These are phyloP conservation scores for Debaryomyces tyrocola DNA, from an alignment of 805 yeast species.

Conservation along the genomic window DNA sequence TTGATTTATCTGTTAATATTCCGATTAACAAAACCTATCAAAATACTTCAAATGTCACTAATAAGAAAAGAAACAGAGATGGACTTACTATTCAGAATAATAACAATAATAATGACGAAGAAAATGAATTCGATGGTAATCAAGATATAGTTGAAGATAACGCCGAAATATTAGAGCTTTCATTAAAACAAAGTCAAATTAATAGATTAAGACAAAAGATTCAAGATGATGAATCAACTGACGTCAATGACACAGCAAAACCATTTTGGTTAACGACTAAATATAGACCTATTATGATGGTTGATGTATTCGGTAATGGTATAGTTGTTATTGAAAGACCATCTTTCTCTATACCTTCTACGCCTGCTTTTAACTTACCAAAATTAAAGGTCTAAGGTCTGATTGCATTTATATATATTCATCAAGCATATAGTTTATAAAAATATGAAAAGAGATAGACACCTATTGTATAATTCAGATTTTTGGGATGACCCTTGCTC, in stretches of 20 bases:
- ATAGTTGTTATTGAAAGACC: conserved; percentile 80
- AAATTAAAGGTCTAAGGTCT: conserved; percentile 46
- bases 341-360: conserved; percentile 50
- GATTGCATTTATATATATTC: conserved; percentile 5
- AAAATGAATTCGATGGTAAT: conserved; percentile 22
- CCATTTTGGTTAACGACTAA: conserved; percentile 77
- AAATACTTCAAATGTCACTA: conserved; percentile 16
- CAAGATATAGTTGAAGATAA: conserved; percentile 19
- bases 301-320: conserved; percentile 56
- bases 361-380: conserved; percentile 66
- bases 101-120: conserved; percentile 21
- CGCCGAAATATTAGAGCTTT: conserved; percentile 24
- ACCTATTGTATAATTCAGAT: conserved; percentile 9
- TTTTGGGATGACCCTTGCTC: conserved; percentile 51
- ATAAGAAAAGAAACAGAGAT: conserved; percentile 44
- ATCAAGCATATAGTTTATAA: background rate
- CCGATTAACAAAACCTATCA: conserved; percentile 41
- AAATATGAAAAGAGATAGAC: background rate
- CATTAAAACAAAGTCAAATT: conserved; percentile 30
- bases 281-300: conserved; percentile 70
- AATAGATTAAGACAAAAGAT: conserved; percentile 39
- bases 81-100: conserved; percentile 37
- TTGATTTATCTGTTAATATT: conserved; percentile 62
- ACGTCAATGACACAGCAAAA: conserved; percentile 19
- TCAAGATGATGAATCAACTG: conserved; percentile 37